Base-by-base conservation (phyloP, 2,329 filamentous ascomycete genomes). In the Aspergillus costaricaensis region DNA sequence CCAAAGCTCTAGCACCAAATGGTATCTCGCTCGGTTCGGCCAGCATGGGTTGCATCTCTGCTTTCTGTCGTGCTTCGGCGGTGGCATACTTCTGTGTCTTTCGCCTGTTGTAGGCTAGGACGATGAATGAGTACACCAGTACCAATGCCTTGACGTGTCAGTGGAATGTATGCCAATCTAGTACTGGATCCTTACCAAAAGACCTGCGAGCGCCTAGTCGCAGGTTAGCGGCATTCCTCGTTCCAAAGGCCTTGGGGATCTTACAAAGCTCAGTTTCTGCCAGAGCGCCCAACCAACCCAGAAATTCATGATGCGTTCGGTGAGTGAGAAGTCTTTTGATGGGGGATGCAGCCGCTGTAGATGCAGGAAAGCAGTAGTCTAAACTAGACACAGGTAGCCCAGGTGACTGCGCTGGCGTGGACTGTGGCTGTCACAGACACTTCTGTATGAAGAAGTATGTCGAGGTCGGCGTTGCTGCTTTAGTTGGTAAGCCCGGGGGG, bases 241-340 rank as follows among this genome's bases (percentile, higher is more conserved):
- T 23, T 25, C n/a, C 25, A 4, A 19, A 15, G 14, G 12, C 27
- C 14, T 12, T 30, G 19, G 38, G 21, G 21, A 4, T 83, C 90
- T 82, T 80, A 96, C 92, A 80, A 96, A 91, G 56, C 88, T 91
- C 87, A 96, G 88, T 80, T 96, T 88, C 82, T 95, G 86, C 92
- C 92, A 96, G 69, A 95, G 79, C 67, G 85, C 80, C 92, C 92
- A 96, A 53, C 79, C 82, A 44, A 81, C 70, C 76, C 90, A 91
- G 76, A 92, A 91, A 41, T 55, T 59, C 72, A 77, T 78, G 54
- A 55, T 72, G 54, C 48, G 41, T 8, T 54, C 39, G 10, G n/a
- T 30, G 6, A 10, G 1, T 10, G 5, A 8, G 5, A 2, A 5
- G 32, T 5, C 12, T 15, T 36, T 6, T 36, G 25, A 27, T 14